Evolutionary conservation across 768 basidiomycete genomes (phyloP).

Genomic region (Trametes punicea): DNA sequence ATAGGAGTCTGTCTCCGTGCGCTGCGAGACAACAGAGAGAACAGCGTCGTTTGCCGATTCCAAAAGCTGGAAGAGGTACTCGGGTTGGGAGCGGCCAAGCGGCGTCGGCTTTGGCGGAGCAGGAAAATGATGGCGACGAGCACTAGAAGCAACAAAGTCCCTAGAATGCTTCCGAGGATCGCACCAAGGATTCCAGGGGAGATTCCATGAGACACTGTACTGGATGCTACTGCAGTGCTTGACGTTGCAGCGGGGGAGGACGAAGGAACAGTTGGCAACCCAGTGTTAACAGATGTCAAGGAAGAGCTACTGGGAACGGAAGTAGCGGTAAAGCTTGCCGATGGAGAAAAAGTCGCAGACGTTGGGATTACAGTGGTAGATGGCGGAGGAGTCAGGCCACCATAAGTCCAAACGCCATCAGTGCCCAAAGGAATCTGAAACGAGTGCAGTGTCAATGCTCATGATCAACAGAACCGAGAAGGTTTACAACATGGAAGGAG

Average conservation of each 20-base stretch:
- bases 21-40: constrained; percentile 14
- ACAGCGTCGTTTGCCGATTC: constrained; percentile 37
- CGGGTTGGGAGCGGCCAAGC: constrained; percentile 23
- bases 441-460: neutral
- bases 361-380: constrained; percentile 31
- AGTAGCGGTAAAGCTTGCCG: constrained; percentile 13
- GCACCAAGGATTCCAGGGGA: constrained; percentile 44
- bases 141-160: constrained; percentile 55
- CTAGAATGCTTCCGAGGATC: constrained; percentile 59
- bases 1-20: constrained; percentile 26
- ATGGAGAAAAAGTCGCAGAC: constrained; percentile 16
- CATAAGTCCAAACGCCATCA: constrained; percentile 62
- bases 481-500: neutral
- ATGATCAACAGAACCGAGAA: neutral
- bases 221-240: constrained; percentile 16
- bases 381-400: constrained; percentile 68
- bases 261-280: constrained; percentile 3
- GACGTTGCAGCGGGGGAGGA: constrained; percentile 1
- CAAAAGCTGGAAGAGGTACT: constrained; percentile 33
- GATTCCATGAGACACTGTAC: constrained; percentile 18
- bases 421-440: constrained; percentile 70
- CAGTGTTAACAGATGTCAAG: neutral
- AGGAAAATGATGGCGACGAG: constrained; percentile 46
- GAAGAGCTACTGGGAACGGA: constrained; percentile 17
- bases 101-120: constrained; percentile 25